Evolutionary conservation across 2,329 filamentous ascomycete species (phyloP), one percentile per base, ranked within the genome.

Genomic region (Colletotrichum sp.): DNA sequence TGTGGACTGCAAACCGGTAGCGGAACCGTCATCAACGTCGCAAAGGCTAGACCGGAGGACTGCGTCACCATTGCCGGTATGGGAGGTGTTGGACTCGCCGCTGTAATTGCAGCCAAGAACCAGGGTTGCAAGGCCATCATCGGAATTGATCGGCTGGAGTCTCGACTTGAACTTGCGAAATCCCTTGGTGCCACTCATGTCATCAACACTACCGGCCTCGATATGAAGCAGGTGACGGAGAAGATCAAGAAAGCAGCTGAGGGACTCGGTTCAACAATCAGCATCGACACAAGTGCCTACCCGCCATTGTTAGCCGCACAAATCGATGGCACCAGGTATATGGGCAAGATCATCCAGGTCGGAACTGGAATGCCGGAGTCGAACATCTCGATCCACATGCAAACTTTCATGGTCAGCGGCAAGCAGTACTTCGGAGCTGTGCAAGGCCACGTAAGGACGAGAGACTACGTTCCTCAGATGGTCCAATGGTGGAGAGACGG

Each of bases 241-340:
- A 76, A 79, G 69, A 82, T 85, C 34, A 78, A 77, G 28, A 72
- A 79, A 28, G 88, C 86, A 7, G 86, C 88, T 1, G 88, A 87
- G 36, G 85, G 89, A 8, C 80, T 84, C 1, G 88, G 89, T 0
- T 83, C 87, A 1, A 86, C 85, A 3, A 82, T 89, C 38, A 84
- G 84, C 6, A 83, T 91, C 67, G 89, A 91, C 70, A 90, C 88
- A 0, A 90, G 87, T 2, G 90, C 87, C 0, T 85, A 48, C 74
- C 84, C 52, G 75, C 90, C 72, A 80, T 24, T 76, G 2, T 21
- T 90, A 18, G 81, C 85, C 10, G 85, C 86, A 5, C 85, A 84
- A 2, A 76, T 89, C 3, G 82, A 86, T 3, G 84, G 84, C 38
- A 84, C 88, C 7, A 81, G 86, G 15, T 85, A 85, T 34, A 84